phyloP scores from a whole-genome alignment of 2,329 filamentous ascomycete genomes.

The Botrytis aclada region DNA sequence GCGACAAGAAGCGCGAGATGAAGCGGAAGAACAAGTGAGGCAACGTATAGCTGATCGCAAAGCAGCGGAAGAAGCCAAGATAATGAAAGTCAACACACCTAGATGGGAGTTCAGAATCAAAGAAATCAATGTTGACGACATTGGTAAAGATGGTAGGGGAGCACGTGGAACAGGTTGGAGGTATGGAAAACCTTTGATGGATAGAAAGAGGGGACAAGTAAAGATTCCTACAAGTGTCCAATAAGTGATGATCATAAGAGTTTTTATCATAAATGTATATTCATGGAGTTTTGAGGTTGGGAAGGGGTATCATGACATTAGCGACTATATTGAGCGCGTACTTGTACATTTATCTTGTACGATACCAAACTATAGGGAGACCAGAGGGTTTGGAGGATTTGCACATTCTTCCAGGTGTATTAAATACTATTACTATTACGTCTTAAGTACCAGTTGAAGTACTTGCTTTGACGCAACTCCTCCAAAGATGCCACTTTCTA shows the following conservation, averaged over 20 bases:
- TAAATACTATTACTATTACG: not conserved
- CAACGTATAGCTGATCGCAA: slow-evolving; percentile 37
- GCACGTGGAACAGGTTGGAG: slow-evolving; percentile 55
- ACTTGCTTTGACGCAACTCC: not conserved
- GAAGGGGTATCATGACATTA: slow-evolving; percentile 13
- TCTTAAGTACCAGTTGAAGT: not conserved
- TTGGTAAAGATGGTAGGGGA: slow-evolving; percentile 52
- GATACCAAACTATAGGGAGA: not conserved
- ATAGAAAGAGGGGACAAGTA: slow-evolving; percentile 60
- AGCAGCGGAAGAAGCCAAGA: slow-evolving; percentile 42
- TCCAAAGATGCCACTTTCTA: not conserved
- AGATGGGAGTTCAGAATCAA: slow-evolving; percentile 63
- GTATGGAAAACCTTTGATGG: slow-evolving; percentile 61
- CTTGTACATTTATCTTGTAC: slow-evolving; percentile 14
- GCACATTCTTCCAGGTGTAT: not conserved
- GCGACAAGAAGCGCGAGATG: slow-evolving; percentile 36
- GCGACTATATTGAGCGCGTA: slow-evolving; percentile 6
- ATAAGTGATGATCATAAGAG: slow-evolving; percentile 22
- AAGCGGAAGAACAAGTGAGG: slow-evolving; percentile 46
- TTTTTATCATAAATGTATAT: slow-evolving; percentile 13
- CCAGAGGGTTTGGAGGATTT: not conserved
- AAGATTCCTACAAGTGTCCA: slow-evolving; percentile 64
- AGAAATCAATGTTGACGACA: slow-evolving; percentile 55
- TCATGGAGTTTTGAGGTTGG: slow-evolving; percentile 17
- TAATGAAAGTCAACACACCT: slow-evolving; percentile 45